Base-by-base conservation (phyloP, 2,329 filamentous ascomycete genomes). In the Niveomyces coronatus region DNA sequence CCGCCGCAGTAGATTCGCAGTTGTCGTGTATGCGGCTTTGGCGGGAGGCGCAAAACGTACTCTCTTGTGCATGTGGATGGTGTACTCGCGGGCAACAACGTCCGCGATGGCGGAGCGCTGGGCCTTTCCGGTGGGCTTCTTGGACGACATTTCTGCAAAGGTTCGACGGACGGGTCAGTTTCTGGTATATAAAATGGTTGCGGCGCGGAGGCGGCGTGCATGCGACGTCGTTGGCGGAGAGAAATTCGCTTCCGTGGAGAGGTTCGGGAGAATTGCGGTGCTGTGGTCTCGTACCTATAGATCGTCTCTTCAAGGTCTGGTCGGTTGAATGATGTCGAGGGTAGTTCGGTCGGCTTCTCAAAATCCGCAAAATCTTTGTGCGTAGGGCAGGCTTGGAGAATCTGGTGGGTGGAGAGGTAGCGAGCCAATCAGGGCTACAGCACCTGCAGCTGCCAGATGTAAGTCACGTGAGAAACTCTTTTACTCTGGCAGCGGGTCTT, bases 41-140 rank as follows among this genome's bases (percentile, higher is more conserved):
- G 13, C 22, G 22, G 11, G 16, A 22, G 28, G 32, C 24, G 41
- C 20, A 31, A 28, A 31, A 62, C 59, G 42, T 62, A 63, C 60
- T 51, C 89, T 84, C 85, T 94, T 96, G 85, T 98, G 91, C 60
- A 98, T 75, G 80, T 98, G 89, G 75, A 98, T 96, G 70, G 91
- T 98, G 82, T 98, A 98, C 78, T 98, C 93, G 79, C 91, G 86
- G 61, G 91, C 82, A 68, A 98, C 89, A 65, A 98, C 93, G 72
- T 98, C 89, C 70, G 86, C 82, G 70, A 98, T 94, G 74, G 93
- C 93, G 70, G 86, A 94, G 65, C 88, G 85, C 70, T 76, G 62
- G 49, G 52, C 46, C 55, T 58, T 61, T 49, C 56, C 56, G 43
- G 57, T 47, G 49, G 56, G 51, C 57, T 61, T 62, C 58, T 55